phyloP scores from a whole-genome alignment of 305 asterid genomes.

The Nicotiana rustica region DNA sequence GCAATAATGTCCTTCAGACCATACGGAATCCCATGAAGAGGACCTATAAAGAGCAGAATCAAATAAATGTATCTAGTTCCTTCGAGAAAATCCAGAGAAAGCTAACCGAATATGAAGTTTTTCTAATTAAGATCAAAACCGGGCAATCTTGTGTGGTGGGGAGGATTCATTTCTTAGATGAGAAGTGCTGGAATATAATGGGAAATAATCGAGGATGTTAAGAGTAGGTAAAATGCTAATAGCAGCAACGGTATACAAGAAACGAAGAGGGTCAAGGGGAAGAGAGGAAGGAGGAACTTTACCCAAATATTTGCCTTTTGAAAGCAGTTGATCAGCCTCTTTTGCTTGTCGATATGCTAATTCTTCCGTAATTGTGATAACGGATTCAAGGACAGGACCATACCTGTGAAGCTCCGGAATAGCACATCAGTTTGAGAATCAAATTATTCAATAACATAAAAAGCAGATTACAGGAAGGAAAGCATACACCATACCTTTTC shows the following conservation, averaged over 20 bases:
- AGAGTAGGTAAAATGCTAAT: no score
- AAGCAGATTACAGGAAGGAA: neutral
- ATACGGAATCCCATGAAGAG: constrained; percentile 95
- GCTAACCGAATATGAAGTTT: no score
- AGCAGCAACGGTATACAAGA: neutral
- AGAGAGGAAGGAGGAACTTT: constrained; percentile 11
- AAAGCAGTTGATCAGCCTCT: constrained; percentile 74
- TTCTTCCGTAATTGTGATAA: constrained; percentile 84
- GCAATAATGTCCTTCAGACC: constrained; percentile 95
- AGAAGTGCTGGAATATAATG: no score
- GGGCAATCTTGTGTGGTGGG: no score
- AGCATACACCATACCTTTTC: constrained; percentile 57
- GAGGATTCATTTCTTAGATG: no score
- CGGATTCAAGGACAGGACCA: constrained; percentile 83
- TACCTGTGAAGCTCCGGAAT: constrained; percentile 52
- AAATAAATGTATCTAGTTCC: neutral
- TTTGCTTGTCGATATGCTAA: constrained; percentile 83
- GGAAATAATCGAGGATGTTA: no score
- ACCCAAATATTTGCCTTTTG: constrained; percentile 79
- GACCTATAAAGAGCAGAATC: constrained; percentile 58
- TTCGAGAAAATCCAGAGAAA: neutral
- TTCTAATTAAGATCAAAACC: no score
- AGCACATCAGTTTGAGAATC: constrained; percentile 14
- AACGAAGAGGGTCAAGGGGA: neutral
- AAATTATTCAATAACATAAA: neutral